Evolutionary conservation across 1,139 yeast species (phyloP).

Genomic region (Kodamaea suecica): DNA sequence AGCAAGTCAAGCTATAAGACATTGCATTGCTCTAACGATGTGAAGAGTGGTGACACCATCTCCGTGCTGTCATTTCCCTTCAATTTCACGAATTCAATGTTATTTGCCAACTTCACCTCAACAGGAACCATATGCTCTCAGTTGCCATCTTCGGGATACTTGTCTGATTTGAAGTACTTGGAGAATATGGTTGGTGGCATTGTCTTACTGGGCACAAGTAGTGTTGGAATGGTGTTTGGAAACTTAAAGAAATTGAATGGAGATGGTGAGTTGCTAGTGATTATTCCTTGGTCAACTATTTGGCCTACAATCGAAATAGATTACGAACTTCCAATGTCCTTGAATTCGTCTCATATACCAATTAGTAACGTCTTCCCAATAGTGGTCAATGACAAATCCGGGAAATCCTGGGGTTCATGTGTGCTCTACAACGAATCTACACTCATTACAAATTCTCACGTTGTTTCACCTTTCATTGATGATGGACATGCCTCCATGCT

Average conservation of each 20-base stretch:
- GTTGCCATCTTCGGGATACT: conserved; percentile 25
- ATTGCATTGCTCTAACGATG: neutral
- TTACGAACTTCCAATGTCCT: too few species aligned
- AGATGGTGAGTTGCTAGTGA: conserved; percentile 56
- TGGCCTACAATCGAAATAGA: conserved; percentile 8
- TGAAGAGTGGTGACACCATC: conserved; percentile 15
- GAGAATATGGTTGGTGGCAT: conserved; percentile 68
- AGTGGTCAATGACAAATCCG: conserved; percentile 8
- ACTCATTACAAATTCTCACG: conserved; percentile 38
- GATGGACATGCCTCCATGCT: conserved; percentile 7
- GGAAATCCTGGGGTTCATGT: conserved; percentile 37
- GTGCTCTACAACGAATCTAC: conserved; percentile 25
- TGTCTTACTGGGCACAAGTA: conserved; percentile 20
- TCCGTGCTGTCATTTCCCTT: conserved; percentile 49
- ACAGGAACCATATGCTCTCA: conserved; percentile 45
- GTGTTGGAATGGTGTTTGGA: conserved; percentile 56
- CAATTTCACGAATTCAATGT: conserved; percentile 54
- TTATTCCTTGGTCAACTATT: conserved; percentile 48
- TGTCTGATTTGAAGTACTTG: conserved; percentile 54
- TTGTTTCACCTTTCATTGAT: conserved; percentile 24
- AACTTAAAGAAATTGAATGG: conserved; percentile 49
- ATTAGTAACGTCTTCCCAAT: conserved; percentile 14
- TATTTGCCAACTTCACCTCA: conserved; percentile 49
- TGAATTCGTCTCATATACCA: neutral
- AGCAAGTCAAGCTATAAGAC: conserved; percentile 7